Evolutionary conservation across 116 monocot genomes (phyloP).

Genomic region (Papilionanthe hybrid): DNA sequence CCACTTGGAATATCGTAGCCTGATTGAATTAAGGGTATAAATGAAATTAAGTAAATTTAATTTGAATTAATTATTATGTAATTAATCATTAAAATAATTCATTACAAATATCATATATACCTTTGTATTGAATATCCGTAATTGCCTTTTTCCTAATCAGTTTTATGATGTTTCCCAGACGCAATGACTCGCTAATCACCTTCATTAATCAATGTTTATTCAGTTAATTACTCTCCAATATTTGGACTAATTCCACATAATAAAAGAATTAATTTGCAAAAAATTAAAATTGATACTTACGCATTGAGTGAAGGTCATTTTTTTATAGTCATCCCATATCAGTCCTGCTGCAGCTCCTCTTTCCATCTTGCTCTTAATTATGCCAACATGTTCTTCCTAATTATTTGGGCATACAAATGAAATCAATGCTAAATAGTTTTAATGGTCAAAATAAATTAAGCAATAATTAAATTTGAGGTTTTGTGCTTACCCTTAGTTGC

Average conservation of each 20-base stretch:
- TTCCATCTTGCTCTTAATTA: slow-evolving; percentile 24
- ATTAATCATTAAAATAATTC: too few relatives aligned
- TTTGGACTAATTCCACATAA: background rate
- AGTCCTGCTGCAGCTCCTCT: slow-evolving; percentile 36
- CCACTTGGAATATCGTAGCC: slow-evolving; percentile 80
- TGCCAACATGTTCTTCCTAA: slow-evolving; percentile 48
- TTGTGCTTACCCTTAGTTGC: slow-evolving; percentile 12
- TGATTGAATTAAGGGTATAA: background rate
- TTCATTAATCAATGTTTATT: background rate
- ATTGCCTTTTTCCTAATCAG: slow-evolving; percentile 26
- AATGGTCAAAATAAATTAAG: background rate
- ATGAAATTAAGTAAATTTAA: too few relatives aligned
- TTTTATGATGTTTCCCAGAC: slow-evolving; percentile 36
- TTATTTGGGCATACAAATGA: background rate
- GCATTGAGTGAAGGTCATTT: slow-evolving; percentile 88
- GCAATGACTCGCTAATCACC: slow-evolving; percentile 24
- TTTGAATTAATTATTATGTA: too few relatives aligned
- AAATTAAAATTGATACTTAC: slow-evolving; percentile 27
- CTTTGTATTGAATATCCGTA: slow-evolving; percentile 28
- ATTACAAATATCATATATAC: background rate
- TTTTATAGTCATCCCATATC: slow-evolving; percentile 85
- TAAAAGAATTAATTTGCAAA: background rate
- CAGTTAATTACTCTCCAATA: background rate
- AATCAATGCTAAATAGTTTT: background rate
- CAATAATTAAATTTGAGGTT: background rate